Conservation (phyloP, 208 protist genomes). For the Tritrichomonas foetus region DNA sequence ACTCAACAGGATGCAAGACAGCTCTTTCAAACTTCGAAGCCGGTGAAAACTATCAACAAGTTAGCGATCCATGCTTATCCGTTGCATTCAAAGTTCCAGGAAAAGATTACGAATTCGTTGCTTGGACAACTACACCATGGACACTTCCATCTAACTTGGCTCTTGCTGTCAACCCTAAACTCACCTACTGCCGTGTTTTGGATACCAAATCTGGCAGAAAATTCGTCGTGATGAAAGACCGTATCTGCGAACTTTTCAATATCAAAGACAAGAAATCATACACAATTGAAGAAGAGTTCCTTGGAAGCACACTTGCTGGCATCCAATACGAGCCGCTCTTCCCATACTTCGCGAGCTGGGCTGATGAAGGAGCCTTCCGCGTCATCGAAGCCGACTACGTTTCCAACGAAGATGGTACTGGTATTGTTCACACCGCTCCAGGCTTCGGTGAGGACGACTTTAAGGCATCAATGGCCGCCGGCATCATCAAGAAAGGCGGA, state of each 20-base stretch:
- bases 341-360: slow-evolving; percentile 76
- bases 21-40: slow-evolving; percentile 99
- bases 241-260: slow-evolving; percentile 44
- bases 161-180: slow-evolving; percentile 91
- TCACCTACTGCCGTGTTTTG: slow-evolving; percentile 59
- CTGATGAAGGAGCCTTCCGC: slow-evolving; percentile 36
- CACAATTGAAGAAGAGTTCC: slow-evolving; percentile 69
- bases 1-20: slow-evolving; percentile 79
- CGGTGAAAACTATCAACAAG: slow-evolving; percentile 93
- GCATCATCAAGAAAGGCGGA: slow-evolving; percentile 71
- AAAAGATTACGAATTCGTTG: slow-evolving; percentile 75
- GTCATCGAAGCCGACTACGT: slow-evolving; percentile 78
- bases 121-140: slow-evolving; percentile 99
- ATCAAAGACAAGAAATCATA: slow-evolving; percentile 54
- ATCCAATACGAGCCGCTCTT: slow-evolving; percentile 88
- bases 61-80: slow-evolving; percentile 79
- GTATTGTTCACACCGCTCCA: slow-evolving; percentile 96
- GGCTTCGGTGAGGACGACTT: slow-evolving; percentile 99
- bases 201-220: slow-evolving; percentile 54
- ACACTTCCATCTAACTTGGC: slow-evolving; percentile 97
- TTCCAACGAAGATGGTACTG: slow-evolving; percentile 89
- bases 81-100: slow-evolving; percentile 76
- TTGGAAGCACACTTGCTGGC: slow-evolving; percentile 76
- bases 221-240: slow-evolving; percentile 59
- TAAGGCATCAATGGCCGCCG: slow-evolving; percentile 78